These are phyloP conservation scores for Cucurbita ficifolia DNA, from an alignment of 306 rosid genomes.

Conservation along the genomic window DNA sequence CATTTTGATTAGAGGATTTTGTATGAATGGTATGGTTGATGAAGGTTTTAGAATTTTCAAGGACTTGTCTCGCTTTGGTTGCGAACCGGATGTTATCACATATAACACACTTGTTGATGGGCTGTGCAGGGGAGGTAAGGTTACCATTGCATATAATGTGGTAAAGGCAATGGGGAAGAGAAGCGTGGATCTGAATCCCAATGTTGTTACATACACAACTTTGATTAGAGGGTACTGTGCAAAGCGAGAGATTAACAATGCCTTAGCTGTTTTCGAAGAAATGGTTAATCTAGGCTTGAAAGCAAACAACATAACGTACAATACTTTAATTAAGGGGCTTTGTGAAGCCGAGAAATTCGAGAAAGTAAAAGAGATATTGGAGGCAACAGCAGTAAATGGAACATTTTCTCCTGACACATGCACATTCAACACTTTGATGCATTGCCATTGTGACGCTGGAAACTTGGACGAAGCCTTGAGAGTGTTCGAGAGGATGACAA, in stretches of 20 bases:
- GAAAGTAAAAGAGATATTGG: constrained; percentile 41
- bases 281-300: constrained; percentile 42
- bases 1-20: constrained; percentile 72
- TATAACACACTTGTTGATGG: constrained; percentile 82
- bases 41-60: constrained; percentile 50
- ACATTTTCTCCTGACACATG: constrained; percentile 47
- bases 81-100: constrained; percentile 55
- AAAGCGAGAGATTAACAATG: constrained; percentile 45
- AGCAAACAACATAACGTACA: constrained; percentile 49
- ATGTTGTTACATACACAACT: constrained; percentile 68
- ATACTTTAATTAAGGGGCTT: constrained; percentile 64
- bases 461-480: constrained; percentile 52
- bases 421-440: constrained; percentile 62
- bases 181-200: constrained; percentile 43
- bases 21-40: constrained; percentile 58
- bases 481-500: constrained; percentile 47
- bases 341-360: constrained; percentile 48
- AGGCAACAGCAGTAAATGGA: constrained; percentile 21
- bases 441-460: constrained; percentile 44
- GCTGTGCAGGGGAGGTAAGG: constrained; percentile 65
- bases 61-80: constrained; percentile 36
- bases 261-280: constrained; percentile 59
- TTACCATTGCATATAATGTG: constrained; percentile 40
- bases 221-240: constrained; percentile 64
- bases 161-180: constrained; percentile 61